Percentiles rank a stretch among this genome's conserved stretches.
Evolutionary conservation across 2,329 filamentous ascomycete genomes (phyloP).

Genomic region (Claviceps pazoutovae): DNA sequence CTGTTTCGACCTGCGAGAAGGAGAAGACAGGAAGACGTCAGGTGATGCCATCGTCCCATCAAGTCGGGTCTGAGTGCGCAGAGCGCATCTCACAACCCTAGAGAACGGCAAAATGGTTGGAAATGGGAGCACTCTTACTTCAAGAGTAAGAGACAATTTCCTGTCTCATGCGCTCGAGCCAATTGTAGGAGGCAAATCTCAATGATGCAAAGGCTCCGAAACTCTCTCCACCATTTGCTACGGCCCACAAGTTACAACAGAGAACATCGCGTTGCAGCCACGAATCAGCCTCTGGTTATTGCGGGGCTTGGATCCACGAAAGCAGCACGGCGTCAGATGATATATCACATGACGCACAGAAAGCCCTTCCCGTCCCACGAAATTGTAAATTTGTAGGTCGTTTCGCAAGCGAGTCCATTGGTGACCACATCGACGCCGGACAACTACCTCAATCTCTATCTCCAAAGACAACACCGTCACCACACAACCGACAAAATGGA

Average conservation of each 20-base stretch:
- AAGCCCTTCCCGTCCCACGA: constrained; percentile 23
- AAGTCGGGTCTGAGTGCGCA: constrained; percentile 25
- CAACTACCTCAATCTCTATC: constrained; percentile 9
- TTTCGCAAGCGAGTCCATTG: constrained; percentile 16
- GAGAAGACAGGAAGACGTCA: constrained; percentile 18
- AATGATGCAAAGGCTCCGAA: too few relatives aligned
- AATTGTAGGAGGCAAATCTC: too few relatives aligned
- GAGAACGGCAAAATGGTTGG: constrained; percentile 17
- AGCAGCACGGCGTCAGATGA: constrained; percentile 23
- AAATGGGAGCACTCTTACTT: not conserved
- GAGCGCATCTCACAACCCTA: constrained; percentile 27
- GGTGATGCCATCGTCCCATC: constrained; percentile 20
- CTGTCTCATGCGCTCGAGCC: not conserved
- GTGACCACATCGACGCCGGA: constrained; percentile 18
- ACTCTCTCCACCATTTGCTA: not conserved
- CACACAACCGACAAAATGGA: constrained; percentile 62
- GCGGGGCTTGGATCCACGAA: constrained; percentile 10
- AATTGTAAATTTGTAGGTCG: constrained; percentile 22
- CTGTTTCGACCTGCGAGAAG: constrained; percentile 18
- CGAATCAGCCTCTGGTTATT: not conserved
- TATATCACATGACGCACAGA: constrained; percentile 19
- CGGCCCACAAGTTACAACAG: too few relatives aligned
- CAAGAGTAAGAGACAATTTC: not conserved
- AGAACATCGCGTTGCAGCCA: constrained; percentile 1
- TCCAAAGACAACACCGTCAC: constrained; percentile 15